These are phyloP conservation scores for Isabelozyma gotoi DNA, from an alignment of 805 yeast genomes.

Conservation along the genomic window DNA sequence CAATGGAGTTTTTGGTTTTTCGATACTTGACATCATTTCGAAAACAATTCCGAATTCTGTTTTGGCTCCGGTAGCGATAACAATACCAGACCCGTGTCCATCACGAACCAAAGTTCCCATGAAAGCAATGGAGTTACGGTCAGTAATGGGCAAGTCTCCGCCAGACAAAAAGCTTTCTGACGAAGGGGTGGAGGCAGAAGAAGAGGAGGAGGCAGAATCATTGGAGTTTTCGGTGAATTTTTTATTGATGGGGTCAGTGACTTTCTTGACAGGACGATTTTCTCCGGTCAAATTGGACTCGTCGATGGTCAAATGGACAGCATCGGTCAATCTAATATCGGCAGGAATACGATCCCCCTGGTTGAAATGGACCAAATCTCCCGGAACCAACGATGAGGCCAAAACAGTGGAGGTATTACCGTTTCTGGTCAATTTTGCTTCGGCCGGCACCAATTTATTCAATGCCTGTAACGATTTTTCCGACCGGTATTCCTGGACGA, in stretches of 20 bases:
- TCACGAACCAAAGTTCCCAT: constrained; percentile 98
- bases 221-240: not conserved
- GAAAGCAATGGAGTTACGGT: constrained; percentile 77
- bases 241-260: constrained; percentile 41
- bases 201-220: not conserved
- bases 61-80: constrained; percentile 81
- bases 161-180: constrained; percentile 9
- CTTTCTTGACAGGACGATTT: constrained; percentile 79
- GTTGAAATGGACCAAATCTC: constrained; percentile 84
- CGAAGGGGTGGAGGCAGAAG: constrained; percentile 9
- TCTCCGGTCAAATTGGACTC: constrained; percentile 97
- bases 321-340: constrained; percentile 76
- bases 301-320: constrained; percentile 81
- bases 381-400: constrained; percentile 90
- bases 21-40: constrained; percentile 92
- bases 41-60: constrained; percentile 96
- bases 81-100: constrained; percentile 93
- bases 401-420: constrained; percentile 77
- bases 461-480: constrained; percentile 93
- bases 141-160: constrained; percentile 55
- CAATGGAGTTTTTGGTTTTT: constrained; percentile 96
- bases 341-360: constrained; percentile 98
- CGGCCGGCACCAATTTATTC: constrained; percentile 93
- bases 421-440: constrained; percentile 85
- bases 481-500: constrained; percentile 94